Evolutionary conservation across 805 yeast species (phyloP), one percentile per base, ranked within the genome.

Genomic region (Kazachstania viticola): DNA sequence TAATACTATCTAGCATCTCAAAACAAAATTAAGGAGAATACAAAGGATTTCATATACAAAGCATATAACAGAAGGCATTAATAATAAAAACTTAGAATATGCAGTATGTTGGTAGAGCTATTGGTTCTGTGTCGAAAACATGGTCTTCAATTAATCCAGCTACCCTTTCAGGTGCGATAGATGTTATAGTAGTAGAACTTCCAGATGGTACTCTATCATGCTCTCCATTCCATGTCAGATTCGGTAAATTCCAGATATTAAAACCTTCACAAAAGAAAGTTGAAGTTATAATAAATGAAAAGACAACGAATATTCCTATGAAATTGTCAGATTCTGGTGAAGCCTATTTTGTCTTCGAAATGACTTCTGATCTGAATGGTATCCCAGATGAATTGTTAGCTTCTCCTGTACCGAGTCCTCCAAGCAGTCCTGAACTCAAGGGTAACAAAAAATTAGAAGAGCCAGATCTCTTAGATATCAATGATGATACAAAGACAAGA

Each of bases 101-200:
- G 97, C 97, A 88, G 59, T 88, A 85, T 75, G 91, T 88, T 41
- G 96, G 95, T 13, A 71, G 94, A 51, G 96, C 95, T 14, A 77
- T 93, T 37, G 96, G 84, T 21, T 79, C 94, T 23, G 94, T 91
- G 6, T 87, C 95, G 36, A 85, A 85, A 56, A 91, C 95, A 30
- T 88, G 96, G 97, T 84, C 85, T 42, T 83, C 96, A 17, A 74
- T 91, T 43, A 91, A 91, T 49, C 98, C 98, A 3, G 84, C 97
- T 1, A 91, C 98, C 0, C 67, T 91, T 13, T 77, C 94, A 14
- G 98, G 98, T 4, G 98, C 97, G 14, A 91, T 91, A 54, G 98
- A 91, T 56, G 85, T 91, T 33, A 83, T 91, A 25, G 97, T 87
- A 8, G 79, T 91, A 9, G 95, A 88, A 58, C 93, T 83, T 50